Evolutionary conservation across 73 alveolate genomes (phyloP).

Genomic region (Uronychia binucleata): DNA sequence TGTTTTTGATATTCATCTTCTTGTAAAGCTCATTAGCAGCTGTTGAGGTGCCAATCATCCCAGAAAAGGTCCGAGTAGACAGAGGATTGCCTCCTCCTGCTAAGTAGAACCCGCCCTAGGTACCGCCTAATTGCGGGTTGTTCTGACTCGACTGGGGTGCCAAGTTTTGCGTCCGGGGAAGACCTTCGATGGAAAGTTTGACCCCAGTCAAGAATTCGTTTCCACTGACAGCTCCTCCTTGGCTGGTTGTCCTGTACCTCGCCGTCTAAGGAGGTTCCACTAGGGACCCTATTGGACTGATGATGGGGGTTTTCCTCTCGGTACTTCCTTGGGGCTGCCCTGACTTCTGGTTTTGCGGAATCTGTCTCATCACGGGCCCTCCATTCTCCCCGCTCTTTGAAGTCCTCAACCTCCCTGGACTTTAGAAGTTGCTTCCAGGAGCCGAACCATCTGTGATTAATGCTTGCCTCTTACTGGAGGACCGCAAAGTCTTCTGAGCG

Average conservation of each 20-base stretch:
- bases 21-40: background rate
- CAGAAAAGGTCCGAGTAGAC: background rate
- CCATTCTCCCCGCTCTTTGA: no score
- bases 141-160: background rate
- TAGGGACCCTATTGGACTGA: background rate
- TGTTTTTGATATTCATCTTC: background rate
- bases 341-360: no score
- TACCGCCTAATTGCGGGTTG: no score
- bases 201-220: background rate
- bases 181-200: background rate
- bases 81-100: background rate
- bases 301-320: no score
- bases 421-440: no score
- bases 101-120: background rate
- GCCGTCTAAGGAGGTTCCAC: background rate
- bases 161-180: background rate
- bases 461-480: no score
- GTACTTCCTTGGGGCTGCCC: no score
- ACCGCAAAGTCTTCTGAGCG: no score
- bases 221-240: background rate
- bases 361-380: no score
- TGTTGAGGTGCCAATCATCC: background rate
- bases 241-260: background rate
- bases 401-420: no score
- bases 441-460: no score